phyloP scores from a whole-genome alignment of 208 protist genomes.

The Jaenimonas drosophilae region DNA sequence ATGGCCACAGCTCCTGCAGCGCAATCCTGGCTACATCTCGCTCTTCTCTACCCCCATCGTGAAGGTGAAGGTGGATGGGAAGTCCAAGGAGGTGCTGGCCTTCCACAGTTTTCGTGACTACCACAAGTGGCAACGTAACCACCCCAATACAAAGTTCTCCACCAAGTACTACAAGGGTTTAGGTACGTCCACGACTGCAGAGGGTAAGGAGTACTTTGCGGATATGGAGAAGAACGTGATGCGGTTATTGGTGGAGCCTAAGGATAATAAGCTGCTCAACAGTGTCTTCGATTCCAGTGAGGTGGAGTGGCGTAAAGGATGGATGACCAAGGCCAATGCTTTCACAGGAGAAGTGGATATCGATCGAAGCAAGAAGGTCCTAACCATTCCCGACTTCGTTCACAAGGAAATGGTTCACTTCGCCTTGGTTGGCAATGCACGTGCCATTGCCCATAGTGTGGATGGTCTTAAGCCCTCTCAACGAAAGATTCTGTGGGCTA shows the following conservation, averaged over 20 bases:
- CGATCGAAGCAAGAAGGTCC: conserved; percentile 72
- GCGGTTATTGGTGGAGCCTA: conserved; percentile 80
- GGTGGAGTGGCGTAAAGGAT: conserved; percentile 97
- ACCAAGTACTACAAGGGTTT: conserved; percentile 99
- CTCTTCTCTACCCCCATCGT: conserved; percentile 99
- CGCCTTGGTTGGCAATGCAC: conserved; percentile 87
- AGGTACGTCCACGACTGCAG: conserved; percentile 93
- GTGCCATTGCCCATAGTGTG: conserved; percentile 85
- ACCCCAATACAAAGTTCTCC: conserved; percentile 51
- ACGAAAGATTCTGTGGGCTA: conserved; percentile 98
- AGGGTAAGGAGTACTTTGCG: conserved; percentile 99
- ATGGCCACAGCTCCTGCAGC: conserved; percentile 96
- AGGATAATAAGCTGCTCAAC: conserved; percentile 93
- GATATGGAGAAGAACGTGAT: conserved; percentile 94
- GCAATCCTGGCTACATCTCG: conserved; percentile 79
- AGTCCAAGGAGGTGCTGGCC: conserved; percentile 45
- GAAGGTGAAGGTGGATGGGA: conserved; percentile 89
- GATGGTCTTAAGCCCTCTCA: conserved; percentile 99
- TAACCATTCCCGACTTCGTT: conserved; percentile 96
- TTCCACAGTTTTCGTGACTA: conserved; percentile 99
- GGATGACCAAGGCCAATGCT: conserved; percentile 93
- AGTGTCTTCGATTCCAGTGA: conserved; percentile 97
- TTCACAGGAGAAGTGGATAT: conserved; percentile 83
- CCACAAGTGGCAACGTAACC: conserved; percentile 88
- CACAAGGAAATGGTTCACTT: conserved; percentile 99